phyloP scores from a whole-genome alignment of 306 rosid genomes.

The Malus domestica region DNA sequence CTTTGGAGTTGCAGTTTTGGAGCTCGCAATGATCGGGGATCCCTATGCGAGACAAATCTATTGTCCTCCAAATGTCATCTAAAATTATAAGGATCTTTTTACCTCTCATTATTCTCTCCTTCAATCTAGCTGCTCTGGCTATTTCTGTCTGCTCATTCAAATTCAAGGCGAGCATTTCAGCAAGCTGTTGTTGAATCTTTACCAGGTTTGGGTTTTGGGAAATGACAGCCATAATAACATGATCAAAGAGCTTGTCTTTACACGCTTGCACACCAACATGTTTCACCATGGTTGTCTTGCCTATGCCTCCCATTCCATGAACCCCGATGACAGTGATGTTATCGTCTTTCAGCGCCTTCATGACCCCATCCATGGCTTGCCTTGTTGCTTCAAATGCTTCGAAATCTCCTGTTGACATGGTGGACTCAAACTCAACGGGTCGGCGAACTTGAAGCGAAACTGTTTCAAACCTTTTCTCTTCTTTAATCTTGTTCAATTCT shows the following conservation, averaged over 20 bases:
- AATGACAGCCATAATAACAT: background rate
- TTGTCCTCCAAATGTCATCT: constrained; percentile 12
- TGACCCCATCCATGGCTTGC: background rate
- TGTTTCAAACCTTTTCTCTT: background rate
- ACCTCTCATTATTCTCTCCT: background rate
- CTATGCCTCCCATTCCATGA: background rate
- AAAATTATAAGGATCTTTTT: constrained; percentile 8
- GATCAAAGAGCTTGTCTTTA: background rate
- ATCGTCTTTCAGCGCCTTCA: background rate
- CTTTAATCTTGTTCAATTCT: background rate
- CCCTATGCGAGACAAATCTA: background rate
- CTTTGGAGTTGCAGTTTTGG: background rate
- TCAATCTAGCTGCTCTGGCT: background rate
- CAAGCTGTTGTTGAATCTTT: background rate
- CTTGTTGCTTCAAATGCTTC: background rate
- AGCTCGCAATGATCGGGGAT: background rate
- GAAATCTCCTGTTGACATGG: background rate
- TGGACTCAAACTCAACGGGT: background rate
- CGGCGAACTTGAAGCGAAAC: background rate
- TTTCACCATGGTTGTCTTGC: background rate
- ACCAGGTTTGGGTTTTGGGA: background rate
- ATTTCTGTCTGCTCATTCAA: background rate
- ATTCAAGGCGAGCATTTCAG: background rate
- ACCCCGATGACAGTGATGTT: background rate
- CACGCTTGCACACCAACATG: background rate